These are phyloP conservation scores for Plantago ovata DNA, from an alignment of 257 asterid species.

Conservation along the genomic window DNA sequence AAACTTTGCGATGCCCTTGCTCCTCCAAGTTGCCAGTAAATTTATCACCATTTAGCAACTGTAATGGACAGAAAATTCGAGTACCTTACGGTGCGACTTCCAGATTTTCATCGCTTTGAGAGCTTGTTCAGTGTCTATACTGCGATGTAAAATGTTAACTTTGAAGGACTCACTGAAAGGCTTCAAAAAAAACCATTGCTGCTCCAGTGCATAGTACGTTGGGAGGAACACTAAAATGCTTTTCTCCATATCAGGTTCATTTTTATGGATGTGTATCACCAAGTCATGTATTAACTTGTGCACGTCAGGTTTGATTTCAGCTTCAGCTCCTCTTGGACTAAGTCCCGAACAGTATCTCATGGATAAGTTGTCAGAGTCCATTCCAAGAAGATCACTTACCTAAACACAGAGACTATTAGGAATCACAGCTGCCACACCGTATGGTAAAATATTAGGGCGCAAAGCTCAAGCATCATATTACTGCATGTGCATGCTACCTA, in stretches of 20 bases:
- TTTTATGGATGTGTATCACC: constrained; percentile 76
- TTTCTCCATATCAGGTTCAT: constrained; percentile 91
- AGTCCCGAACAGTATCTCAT: constrained; percentile 69
- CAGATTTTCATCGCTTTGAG: constrained; percentile 82
- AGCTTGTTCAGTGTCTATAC: constrained; percentile 84
- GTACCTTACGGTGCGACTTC: constrained; percentile 85
- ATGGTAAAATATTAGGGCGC: background rate
- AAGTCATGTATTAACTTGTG: constrained; percentile 79
- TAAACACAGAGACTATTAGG: constrained; percentile 25
- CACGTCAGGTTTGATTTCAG: constrained; percentile 55
- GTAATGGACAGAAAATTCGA: constrained; percentile 13
- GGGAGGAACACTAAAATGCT: constrained; percentile 95
- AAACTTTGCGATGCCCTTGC: constrained; percentile 19
- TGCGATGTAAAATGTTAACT: constrained; percentile 89
- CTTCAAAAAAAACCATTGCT: constrained; percentile 84
- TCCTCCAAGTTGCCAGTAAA: constrained; percentile 3
- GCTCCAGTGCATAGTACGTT: constrained; percentile 76
- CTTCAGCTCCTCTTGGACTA: constrained; percentile 58
- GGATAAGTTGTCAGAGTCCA: constrained; percentile 47
- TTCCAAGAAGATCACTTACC: constrained; percentile 67
- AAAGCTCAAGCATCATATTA: too few relatives aligned
- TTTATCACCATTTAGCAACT: constrained; percentile 7
- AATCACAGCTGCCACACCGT: constrained; percentile 14
- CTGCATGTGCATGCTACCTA: too few relatives aligned
- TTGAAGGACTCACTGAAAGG: constrained; percentile 57